Evolutionary conservation across 345 rosid genomes (phyloP).

Genomic region (Citrus hindsii): DNA sequence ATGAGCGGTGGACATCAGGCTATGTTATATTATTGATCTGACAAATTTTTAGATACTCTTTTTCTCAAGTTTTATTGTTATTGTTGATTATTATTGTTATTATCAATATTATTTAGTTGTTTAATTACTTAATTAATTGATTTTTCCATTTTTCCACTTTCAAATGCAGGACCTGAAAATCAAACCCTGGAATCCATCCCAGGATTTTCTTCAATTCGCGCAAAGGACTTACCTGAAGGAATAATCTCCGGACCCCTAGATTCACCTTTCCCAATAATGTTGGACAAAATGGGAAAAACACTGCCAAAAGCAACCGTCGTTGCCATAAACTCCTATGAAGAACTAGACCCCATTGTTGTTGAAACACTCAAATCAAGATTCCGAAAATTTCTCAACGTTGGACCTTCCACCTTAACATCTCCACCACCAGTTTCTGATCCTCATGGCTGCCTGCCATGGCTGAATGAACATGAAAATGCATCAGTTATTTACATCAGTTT

Average conservation of each 20-base stretch:
- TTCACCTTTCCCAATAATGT: slow-evolving; percentile 20
- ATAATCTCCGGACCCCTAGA: background rate
- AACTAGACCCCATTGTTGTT: slow-evolving; percentile 27
- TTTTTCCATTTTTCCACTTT: too few relatives aligned
- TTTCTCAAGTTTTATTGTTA: background rate
- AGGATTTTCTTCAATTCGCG: slow-evolving; percentile 29
- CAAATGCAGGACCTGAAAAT: slow-evolving; percentile 22
- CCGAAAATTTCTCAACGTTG: slow-evolving; percentile 35
- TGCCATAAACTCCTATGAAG: slow-evolving; percentile 37
- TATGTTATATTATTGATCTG: background rate
- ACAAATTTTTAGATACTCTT: too few relatives aligned
- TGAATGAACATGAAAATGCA: slow-evolving; percentile 32
- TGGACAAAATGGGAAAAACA: slow-evolving; percentile 35
- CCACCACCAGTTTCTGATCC: slow-evolving; percentile 18
- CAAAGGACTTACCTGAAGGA: slow-evolving; percentile 33
- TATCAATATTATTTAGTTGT: background rate
- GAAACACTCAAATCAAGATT: slow-evolving; percentile 28
- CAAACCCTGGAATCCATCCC: slow-evolving; percentile 35
- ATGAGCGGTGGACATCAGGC: too few relatives aligned
- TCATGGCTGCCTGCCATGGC: slow-evolving; percentile 51
- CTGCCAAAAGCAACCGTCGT: slow-evolving; percentile 40
- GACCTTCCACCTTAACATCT: slow-evolving; percentile 31
- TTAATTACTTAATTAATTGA: background rate
- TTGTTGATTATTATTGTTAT: background rate
- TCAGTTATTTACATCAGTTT: slow-evolving; percentile 64